These are phyloP conservation scores for Theileria equi DNA, from an alignment of 169 alveolate species.

Conservation along the genomic window DNA sequence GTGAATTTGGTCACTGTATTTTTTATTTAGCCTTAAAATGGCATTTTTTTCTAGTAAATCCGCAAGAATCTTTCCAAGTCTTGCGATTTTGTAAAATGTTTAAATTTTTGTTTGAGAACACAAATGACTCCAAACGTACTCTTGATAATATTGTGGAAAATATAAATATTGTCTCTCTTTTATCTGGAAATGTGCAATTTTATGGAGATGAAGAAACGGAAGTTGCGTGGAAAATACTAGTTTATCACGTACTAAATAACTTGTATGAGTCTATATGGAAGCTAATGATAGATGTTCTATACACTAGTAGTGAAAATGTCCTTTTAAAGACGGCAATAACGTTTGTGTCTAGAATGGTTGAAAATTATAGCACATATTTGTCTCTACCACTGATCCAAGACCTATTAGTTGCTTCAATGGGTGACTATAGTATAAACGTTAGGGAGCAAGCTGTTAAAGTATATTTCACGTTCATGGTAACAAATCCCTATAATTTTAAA, in stretches of 20 bases:
- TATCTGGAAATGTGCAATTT: neutral
- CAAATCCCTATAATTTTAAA: neutral
- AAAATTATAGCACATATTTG: slow-evolving; percentile 7
- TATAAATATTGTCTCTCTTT: neutral
- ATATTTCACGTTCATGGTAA: neutral
- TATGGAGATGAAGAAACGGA: neutral
- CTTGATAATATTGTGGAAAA: neutral
- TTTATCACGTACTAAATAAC: slow-evolving; percentile 27
- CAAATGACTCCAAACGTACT: neutral
- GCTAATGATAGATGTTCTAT: slow-evolving; percentile 20
- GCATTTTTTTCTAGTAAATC: neutral
- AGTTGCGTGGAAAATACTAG: slow-evolving; percentile 1
- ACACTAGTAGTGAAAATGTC: slow-evolving; percentile 34
- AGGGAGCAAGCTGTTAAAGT: slow-evolving; percentile 19
- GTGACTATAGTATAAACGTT: slow-evolving; percentile 35
- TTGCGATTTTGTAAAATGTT: slow-evolving; percentile 1
- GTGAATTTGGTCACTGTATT: neutral
- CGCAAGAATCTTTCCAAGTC: neutral
- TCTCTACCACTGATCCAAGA: slow-evolving; percentile 12
- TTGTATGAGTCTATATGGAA: slow-evolving; percentile 25
- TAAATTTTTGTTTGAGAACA: neutral
- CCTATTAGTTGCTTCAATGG: slow-evolving; percentile 32
- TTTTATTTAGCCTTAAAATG: neutral
- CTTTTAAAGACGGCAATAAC: slow-evolving; percentile 27
- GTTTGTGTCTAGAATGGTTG: slow-evolving; percentile 8